Conservation (phyloP, 1,139 yeast species). For the Diutina scorzettiae region DNA sequence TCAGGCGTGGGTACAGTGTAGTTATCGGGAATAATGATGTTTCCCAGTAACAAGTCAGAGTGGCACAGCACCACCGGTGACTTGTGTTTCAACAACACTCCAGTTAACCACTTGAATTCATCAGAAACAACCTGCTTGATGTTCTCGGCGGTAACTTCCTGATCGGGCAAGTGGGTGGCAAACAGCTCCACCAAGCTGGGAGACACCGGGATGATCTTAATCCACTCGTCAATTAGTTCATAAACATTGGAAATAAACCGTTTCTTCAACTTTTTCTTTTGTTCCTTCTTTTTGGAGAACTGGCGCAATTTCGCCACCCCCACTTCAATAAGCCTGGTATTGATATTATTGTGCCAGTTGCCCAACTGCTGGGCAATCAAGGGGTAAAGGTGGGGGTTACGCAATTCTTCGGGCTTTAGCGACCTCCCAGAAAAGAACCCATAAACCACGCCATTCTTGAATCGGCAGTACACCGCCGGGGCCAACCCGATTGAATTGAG, state of each 20-base stretch:
- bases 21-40: constrained; percentile 47
- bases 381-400: constrained; percentile 35
- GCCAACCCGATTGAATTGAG: constrained; percentile 53
- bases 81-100: constrained; percentile 19
- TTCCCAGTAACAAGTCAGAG: constrained; percentile 64
- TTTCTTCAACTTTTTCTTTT: constrained; percentile 13
- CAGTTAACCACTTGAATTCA: constrained; percentile 49
- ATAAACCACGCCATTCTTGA: constrained; percentile 64
- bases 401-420: constrained; percentile 43
- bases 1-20: constrained; percentile 11
- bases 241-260: constrained; percentile 37
- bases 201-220: constrained; percentile 42
- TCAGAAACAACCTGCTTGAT: constrained; percentile 25
- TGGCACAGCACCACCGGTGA: constrained; percentile 57
- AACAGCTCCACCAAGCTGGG: constrained; percentile 32
- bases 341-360: constrained; percentile 50
- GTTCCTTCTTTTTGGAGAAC: constrained; percentile 15
- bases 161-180: constrained; percentile 17
- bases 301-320: constrained; percentile 36
- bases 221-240: constrained; percentile 54
- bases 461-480: constrained; percentile 57
- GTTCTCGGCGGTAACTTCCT: constrained; percentile 16
- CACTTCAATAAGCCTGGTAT: constrained; percentile 34
- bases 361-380: constrained; percentile 60
- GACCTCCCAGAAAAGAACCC: constrained; percentile 61